These are phyloP conservation scores for Teratosphaeria viscida DNA, from an alignment of 2,329 filamentous ascomycete species.

Conservation along the genomic window DNA sequence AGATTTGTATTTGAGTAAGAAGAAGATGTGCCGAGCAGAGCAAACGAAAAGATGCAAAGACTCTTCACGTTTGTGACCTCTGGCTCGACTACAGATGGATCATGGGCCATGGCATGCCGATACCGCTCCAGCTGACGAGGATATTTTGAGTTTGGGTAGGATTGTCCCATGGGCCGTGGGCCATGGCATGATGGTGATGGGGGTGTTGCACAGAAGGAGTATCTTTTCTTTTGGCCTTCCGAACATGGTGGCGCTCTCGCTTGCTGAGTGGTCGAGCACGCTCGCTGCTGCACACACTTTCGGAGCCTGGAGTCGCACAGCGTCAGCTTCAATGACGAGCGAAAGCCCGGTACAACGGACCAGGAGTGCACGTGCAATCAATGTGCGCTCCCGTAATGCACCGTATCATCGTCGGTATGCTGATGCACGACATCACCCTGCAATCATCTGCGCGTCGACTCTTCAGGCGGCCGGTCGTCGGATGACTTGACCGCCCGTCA, in stretches of 20 bases:
- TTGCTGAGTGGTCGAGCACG: background rate
- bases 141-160: background rate
- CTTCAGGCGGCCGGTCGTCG: background rate
- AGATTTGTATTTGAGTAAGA: background rate
- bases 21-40: background rate
- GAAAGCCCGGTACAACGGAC: background rate
- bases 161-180: background rate
- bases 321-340: background rate
- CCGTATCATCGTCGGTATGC: no score
- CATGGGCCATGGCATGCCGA: background rate
- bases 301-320: background rate
- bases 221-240: background rate
- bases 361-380: background rate
- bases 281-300: background rate
- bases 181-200: background rate
- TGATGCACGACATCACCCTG: background rate
- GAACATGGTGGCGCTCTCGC: background rate
- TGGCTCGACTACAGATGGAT: background rate
- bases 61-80: background rate
- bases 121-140: background rate
- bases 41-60: background rate
- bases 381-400: background rate
- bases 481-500: slow-evolving; percentile 2
- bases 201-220: background rate
- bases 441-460: background rate